These are phyloP conservation scores for Mortierella sp. DNA, from an alignment of 371 early-diverging fungal genomes.

Conservation along the genomic window DNA sequence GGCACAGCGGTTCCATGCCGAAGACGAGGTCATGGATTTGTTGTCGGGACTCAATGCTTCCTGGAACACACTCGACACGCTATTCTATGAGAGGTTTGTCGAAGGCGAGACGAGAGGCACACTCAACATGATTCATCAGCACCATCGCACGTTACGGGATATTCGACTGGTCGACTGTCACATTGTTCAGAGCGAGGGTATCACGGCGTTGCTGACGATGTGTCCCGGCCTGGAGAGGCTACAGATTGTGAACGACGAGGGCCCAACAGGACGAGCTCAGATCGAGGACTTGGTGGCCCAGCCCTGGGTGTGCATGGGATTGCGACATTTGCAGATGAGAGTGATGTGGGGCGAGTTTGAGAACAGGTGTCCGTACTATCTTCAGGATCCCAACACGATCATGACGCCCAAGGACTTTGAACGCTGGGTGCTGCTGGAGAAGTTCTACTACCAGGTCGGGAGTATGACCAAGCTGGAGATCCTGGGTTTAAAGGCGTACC, in stretches of 20 bases:
- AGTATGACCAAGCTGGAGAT: not conserved
- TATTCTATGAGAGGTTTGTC: not conserved
- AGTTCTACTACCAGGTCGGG: slow-evolving; percentile 8
- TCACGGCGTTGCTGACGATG: not conserved
- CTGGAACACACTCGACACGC: not conserved
- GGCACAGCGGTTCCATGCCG: not conserved
- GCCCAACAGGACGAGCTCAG: not conserved
- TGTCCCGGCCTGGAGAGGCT: not conserved
- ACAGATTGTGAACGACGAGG: not conserved
- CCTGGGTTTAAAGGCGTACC: not conserved
- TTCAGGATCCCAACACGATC: not conserved
- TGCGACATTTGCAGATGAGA: not conserved
- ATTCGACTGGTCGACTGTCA: not conserved
- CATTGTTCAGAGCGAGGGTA: not conserved
- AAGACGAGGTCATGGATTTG: not conserved
- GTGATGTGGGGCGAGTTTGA: slow-evolving; percentile 2
- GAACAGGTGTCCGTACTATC: not conserved
- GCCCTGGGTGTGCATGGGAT: not conserved
- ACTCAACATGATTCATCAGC: not conserved
- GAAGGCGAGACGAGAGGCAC: not conserved
- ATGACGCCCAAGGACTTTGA: not conserved
- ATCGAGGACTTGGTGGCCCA: not conserved
- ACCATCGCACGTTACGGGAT: not conserved
- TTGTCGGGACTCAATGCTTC: not conserved
- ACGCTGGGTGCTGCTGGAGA: not conserved